A percentile compares a stretch with the other conserved stretches of the same genome.
These are phyloP conservation scores for Chamaenerion angustifolium DNA, from an alignment of 345 rosid genomes.

Conservation along the genomic window DNA sequence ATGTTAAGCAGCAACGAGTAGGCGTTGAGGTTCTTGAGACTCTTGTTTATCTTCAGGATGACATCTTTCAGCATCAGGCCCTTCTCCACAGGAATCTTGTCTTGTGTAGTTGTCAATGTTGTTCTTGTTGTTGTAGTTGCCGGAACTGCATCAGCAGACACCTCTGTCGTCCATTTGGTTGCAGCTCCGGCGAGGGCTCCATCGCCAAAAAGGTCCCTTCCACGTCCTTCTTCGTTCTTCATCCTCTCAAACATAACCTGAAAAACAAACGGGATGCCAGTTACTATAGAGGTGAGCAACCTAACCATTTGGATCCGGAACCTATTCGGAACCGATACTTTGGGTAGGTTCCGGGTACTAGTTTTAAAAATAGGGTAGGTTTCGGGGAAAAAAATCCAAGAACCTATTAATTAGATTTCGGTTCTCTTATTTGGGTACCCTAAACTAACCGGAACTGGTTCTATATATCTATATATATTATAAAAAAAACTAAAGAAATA, in stretches of 20 bases:
- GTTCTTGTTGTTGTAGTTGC: too few species aligned
- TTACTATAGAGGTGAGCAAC: too few species aligned
- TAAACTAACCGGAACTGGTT: too few species aligned
- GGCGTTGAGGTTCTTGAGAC: constrained; percentile 50
- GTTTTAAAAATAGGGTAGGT: too few species aligned
- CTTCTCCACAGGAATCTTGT: constrained; percentile 9
- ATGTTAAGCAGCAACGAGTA: constrained; percentile 50
- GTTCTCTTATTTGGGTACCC: too few species aligned
- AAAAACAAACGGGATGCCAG: neutral
- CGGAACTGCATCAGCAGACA: neutral
- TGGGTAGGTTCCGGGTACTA: too few species aligned
- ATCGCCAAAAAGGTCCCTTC: constrained; percentile 17
- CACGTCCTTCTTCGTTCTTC: constrained; percentile 76
- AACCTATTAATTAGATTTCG: too few species aligned
- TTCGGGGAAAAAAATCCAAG: too few species aligned
- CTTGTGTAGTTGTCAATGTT: neutral
- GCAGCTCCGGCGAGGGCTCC: neutral
- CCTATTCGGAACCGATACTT: too few species aligned
- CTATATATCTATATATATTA: too few species aligned
- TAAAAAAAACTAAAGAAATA: too few species aligned
- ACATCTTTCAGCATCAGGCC: constrained; percentile 10
- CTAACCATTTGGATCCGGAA: too few species aligned
- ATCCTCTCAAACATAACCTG: constrained; percentile 63
- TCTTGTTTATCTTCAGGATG: constrained; percentile 26
- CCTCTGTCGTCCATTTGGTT: neutral